phyloP scores from a whole-genome alignment of 352 stramenopile genomes.

The Phytophthora cactorum region DNA sequence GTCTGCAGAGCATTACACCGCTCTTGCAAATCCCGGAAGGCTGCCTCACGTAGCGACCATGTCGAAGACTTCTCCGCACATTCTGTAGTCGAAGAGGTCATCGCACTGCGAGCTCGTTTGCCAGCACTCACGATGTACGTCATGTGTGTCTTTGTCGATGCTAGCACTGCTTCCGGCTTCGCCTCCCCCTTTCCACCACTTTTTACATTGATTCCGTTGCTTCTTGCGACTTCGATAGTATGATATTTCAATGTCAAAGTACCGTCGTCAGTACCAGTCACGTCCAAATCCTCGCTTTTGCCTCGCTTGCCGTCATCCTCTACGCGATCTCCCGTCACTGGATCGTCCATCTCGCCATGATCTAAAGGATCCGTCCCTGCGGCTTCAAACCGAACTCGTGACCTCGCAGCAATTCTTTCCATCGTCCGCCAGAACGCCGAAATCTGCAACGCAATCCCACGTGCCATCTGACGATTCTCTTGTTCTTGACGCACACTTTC shows the following conservation, averaged over 20 bases:
- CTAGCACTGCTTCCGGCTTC: slow-evolving; percentile 23
- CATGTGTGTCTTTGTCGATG: slow-evolving; percentile 39
- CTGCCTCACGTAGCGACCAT: slow-evolving; percentile 29
- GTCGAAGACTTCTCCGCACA: slow-evolving; percentile 9
- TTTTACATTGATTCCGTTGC: slow-evolving; percentile 18
- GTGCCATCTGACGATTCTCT: slow-evolving; percentile 68
- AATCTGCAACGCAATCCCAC: slow-evolving; percentile 70
- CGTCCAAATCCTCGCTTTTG: slow-evolving; percentile 27
- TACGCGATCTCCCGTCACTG: slow-evolving; percentile 13
- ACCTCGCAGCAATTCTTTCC: slow-evolving; percentile 82
- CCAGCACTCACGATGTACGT: slow-evolving; percentile 55
- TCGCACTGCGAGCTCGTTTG: slow-evolving; percentile 54
- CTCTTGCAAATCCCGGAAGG: slow-evolving; percentile 38
- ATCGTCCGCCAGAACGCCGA: slow-evolving; percentile 88
- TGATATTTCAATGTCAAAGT: slow-evolving; percentile 45
- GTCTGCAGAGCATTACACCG: slow-evolving; percentile 27
- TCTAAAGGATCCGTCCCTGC: slow-evolving; percentile 26
- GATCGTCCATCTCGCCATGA: slow-evolving; percentile 16
- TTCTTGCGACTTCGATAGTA: slow-evolving; percentile 41
- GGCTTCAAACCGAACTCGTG: slow-evolving; percentile 73
- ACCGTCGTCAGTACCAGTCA: slow-evolving; percentile 9
- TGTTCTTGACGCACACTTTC: slow-evolving; percentile 72
- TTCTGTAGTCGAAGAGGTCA: slow-evolving; percentile 35
- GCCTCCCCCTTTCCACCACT: slow-evolving; percentile 18
- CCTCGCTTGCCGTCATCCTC: slow-evolving; percentile 33